Evolutionary conservation across 169 alveolate genomes (phyloP).

Genomic region (Cryptosporidium muris): DNA sequence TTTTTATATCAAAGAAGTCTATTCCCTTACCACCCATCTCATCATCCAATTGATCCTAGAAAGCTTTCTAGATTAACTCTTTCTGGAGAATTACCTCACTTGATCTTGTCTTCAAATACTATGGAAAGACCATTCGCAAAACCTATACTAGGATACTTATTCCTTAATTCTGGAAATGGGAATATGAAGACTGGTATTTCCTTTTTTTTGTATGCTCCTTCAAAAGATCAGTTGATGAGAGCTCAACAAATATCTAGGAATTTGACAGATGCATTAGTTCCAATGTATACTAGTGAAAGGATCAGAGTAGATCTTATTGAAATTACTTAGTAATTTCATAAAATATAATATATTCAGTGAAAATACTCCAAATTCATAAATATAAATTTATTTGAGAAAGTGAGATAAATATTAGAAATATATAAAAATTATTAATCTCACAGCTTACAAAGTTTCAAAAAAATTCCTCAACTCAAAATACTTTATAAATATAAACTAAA

Average conservation of each 20-base stretch:
- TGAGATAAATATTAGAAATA: too few relatives aligned
- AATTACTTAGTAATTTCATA: not conserved
- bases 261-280: constrained; percentile 7
- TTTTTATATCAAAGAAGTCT: constrained; percentile 60
- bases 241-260: not conserved
- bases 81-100: constrained; percentile 53
- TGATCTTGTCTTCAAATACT: constrained; percentile 13
- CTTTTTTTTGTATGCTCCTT: constrained; percentile 31
- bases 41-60: constrained; percentile 66
- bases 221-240: constrained; percentile 15
- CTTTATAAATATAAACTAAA: too few relatives aligned
- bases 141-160: constrained; percentile 47
- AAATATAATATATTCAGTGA: not conserved
- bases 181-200: constrained; percentile 22
- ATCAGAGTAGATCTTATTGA: constrained; percentile 40
- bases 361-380: too few relatives aligned
- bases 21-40: constrained; percentile 59
- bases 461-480: too few relatives aligned
- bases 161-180: constrained; percentile 37
- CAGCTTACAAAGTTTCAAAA: too few relatives aligned
- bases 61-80: constrained; percentile 8
- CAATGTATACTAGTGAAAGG: constrained; percentile 26
- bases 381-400: too few relatives aligned
- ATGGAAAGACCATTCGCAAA: constrained; percentile 22
- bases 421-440: too few relatives aligned